Evolutionary conservation across 1,284 basidiomycete species (phyloP).

Genomic region (Sporisorium scitamineum): DNA sequence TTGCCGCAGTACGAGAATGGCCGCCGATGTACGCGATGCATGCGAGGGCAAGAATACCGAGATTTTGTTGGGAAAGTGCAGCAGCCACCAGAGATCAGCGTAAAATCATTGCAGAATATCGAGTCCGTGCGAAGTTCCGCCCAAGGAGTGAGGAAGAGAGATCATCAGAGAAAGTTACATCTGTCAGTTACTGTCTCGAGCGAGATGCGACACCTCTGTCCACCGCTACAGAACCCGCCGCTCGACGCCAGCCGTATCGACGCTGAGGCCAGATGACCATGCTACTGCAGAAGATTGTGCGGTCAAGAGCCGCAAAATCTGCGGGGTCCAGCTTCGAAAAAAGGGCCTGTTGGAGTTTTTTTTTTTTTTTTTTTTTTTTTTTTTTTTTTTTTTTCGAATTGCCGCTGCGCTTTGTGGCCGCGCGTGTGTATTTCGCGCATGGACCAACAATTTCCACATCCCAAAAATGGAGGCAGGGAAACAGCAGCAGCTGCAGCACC

Average conservation of each 20-base stretch:
- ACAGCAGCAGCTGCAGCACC: background rate
- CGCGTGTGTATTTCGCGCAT: conserved; percentile 21
- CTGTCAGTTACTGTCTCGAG: conserved; percentile 1
- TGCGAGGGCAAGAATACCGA: background rate
- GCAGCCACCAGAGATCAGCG: conserved; percentile 4
- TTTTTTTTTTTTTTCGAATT: too few species aligned
- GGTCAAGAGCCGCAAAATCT: conserved; percentile 12
- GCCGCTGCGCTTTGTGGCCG: too few species aligned
- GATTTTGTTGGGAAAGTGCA: conserved; percentile 17
- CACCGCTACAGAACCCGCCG: background rate
- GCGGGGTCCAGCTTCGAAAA: conserved; percentile 7
- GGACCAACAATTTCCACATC: conserved; percentile 29
- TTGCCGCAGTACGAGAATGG: background rate
- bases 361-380: too few species aligned
- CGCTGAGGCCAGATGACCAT: background rate
- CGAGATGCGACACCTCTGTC: background rate
- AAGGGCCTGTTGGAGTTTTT: too few species aligned
- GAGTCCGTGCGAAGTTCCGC: conserved; percentile 69
- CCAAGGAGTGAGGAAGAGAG: background rate
- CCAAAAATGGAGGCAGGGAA: conserved; percentile 14
- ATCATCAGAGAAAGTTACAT: background rate
- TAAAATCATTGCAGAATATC: background rate
- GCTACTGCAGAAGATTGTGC: background rate
- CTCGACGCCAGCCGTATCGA: background rate
- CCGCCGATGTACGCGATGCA: background rate